Evolutionary conservation across 192 early-diverging fungal species (phyloP), one percentile per base, ranked within the genome.

Genomic region (Backusella morwellensis): DNA sequence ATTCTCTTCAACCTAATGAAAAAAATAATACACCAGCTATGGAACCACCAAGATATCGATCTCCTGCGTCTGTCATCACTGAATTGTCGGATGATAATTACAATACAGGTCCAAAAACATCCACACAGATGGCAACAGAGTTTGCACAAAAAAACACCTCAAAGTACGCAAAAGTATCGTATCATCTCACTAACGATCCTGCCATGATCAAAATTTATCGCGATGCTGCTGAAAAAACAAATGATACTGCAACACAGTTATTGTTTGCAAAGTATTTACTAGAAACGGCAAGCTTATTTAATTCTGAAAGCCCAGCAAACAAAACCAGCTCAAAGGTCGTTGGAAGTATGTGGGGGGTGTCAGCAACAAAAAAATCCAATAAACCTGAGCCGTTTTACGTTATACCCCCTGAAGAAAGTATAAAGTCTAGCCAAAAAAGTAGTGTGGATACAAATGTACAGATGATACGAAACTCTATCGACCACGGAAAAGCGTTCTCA

Each of bases 231-330:
- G 89, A 88, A 79, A 94, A 93, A 81, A 91, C 92, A 34, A 89
- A 92, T 77, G 92, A 95, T 80, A 81, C 89, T 32, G 80, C 82
- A 19, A 89, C 91, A 68, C 93, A 95, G 84, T 41, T 93, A 52
- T 85, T 88, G 36, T 95, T 89, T 81, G 93, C 93, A 72, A 92
- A 93, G 84, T 95, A 91, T 77, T 80, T 95, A 66, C 74, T 95
- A 23, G 86, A 92, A 84, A 89, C 90, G 59, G 89, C 90, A 40
- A 86, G 87, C 23, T 41, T 83, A 80, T 29, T 74, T 75, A n/a
- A 47, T 19, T 66, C 29, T 35, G 41, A 36, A 72, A 29, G 9
- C 23, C 1, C 26, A 26, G 29, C 56, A 63, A 63, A 50, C 2
- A 21, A 32, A 50, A 15, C n/a, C 14, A 23, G 14, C 41, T 17